A percentile compares a stretch with the other conserved stretches of the same genome.
Conservation (phyloP, 73 alveolate genomes). For the Diophrys appendiculata region DNA sequence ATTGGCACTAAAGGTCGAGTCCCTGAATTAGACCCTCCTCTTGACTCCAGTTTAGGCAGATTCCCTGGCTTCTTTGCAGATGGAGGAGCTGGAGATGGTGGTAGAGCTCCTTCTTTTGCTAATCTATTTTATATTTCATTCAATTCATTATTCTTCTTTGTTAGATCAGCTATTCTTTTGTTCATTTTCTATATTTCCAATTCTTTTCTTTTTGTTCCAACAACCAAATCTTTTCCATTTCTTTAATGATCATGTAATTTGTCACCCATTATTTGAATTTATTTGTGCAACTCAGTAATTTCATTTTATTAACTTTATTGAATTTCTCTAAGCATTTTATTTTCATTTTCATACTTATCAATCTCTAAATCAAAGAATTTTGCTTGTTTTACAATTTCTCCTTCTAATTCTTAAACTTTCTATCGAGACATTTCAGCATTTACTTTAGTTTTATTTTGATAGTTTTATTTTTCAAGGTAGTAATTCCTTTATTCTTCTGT, state of each 20-base stretch:
- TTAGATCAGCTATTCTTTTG: slow-evolving; percentile 31
- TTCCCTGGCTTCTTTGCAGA: slow-evolving; percentile 1
- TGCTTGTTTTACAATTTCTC: too few species aligned
- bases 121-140: neutral
- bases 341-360: slow-evolving; percentile 33
- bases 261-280: slow-evolving; percentile 12
- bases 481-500: too few species aligned
- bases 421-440: too few species aligned
- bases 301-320: slow-evolving; percentile 1
- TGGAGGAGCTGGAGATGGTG: neutral
- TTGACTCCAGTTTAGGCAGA: neutral
- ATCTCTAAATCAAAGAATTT: slow-evolving; percentile 27
- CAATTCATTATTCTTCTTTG: neutral
- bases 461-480: too few species aligned
- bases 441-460: too few species aligned
- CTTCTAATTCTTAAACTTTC: too few species aligned
- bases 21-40: neutral
- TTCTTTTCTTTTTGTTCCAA: slow-evolving; percentile 25
- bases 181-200: slow-evolving; percentile 32
- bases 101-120: neutral
- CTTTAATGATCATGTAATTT: slow-evolving; percentile 26
- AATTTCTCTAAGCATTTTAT: slow-evolving; percentile 38
- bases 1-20: neutral
- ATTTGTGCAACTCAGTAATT: slow-evolving; percentile 4
- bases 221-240: slow-evolving; percentile 27